phyloP scores from a whole-genome alignment of 163 green algal genomes.

The Picocystis sp. region DNA sequence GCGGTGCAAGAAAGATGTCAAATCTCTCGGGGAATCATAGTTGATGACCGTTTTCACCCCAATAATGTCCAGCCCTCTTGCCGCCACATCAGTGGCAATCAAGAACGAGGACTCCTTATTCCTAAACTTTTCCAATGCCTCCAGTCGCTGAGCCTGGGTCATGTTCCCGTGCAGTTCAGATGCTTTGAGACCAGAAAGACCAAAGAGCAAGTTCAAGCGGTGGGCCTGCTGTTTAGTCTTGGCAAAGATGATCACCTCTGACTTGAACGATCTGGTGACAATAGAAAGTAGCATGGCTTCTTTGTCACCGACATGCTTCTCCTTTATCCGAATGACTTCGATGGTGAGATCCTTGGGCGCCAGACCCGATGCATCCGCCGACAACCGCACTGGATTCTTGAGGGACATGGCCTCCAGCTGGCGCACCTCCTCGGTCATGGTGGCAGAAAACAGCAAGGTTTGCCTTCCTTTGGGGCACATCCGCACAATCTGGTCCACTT shows the following conservation, averaged over 20 bases:
- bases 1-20: conserved; percentile 59
- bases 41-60: conserved; percentile 86
- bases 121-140: conserved; percentile 52
- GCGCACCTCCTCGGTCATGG: conserved; percentile 70
- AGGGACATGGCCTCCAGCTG: conserved; percentile 61
- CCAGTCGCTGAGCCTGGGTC: conserved; percentile 73
- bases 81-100: conserved; percentile 93
- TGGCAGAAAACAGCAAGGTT: conserved; percentile 87
- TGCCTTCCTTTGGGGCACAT: conserved; percentile 69
- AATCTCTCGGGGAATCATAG: conserved; percentile 57
- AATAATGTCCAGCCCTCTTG: conserved; percentile 87
- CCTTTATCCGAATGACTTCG: conserved; percentile 75
- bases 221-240: conserved; percentile 71
- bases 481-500: conserved; percentile 65
- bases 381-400: conserved; percentile 69
- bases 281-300: conserved; percentile 78
- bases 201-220: conserved; percentile 87
- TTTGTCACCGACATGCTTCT: conserved; percentile 31
- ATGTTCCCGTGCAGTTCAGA: conserved; percentile 95
- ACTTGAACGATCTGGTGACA: conserved; percentile 42
- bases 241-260: conserved; percentile 18
- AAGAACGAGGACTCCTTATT: conserved; percentile 53
- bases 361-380: conserved; percentile 50
- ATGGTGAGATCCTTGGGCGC: conserved; percentile 60
- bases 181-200: conserved; percentile 54